Conservation (phyloP, 345 rosid species). For the Eucalyptus virginea region DNA sequence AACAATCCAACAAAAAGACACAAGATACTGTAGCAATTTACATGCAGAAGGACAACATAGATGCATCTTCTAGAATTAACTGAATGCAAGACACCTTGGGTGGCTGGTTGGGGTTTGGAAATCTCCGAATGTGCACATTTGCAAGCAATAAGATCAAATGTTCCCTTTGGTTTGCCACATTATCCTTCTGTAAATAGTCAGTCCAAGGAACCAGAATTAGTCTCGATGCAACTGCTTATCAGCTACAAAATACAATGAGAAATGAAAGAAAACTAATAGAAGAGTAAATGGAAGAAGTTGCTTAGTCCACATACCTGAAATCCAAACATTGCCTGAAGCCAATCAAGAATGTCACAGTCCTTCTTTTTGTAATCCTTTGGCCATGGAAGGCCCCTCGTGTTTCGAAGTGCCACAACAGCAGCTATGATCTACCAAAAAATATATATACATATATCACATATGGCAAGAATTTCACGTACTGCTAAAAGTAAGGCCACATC, state of each 20-base stretch:
- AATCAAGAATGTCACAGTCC: constrained; percentile 91
- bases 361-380: constrained; percentile 75
- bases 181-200: constrained; percentile 62
- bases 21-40: not conserved
- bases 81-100: constrained; percentile 64
- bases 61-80: not conserved
- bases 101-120: constrained; percentile 96
- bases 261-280: not conserved
- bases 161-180: constrained; percentile 98
- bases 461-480: not conserved
- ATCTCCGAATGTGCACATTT: constrained; percentile 90
- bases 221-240: not conserved
- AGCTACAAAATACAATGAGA: not conserved
- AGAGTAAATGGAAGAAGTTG: not conserved
- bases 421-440: constrained; percentile 66
- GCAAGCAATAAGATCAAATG: constrained; percentile 93
- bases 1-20: not conserved
- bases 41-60: not conserved
- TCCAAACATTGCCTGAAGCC: constrained; percentile 99
- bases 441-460: not conserved
- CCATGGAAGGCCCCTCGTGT: constrained; percentile 99
- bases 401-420: constrained; percentile 84
- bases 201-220: not conserved
- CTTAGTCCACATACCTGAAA: constrained; percentile 55
- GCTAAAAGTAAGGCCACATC: not conserved